Evolutionary conservation across 148 eudicot species (phyloP).

Genomic region (Spergularia bocconei): DNA sequence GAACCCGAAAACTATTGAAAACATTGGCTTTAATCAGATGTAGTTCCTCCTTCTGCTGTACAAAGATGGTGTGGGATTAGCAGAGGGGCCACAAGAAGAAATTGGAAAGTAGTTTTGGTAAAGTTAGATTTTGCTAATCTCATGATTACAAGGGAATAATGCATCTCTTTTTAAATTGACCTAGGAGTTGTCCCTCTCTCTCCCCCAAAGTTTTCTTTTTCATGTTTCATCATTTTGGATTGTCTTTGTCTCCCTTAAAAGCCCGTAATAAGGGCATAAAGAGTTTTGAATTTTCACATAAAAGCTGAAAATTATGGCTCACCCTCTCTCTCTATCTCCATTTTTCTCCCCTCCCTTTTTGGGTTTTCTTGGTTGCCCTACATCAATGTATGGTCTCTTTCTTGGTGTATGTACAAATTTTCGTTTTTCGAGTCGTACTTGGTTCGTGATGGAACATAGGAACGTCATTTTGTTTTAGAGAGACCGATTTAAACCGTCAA

Average conservation of each 20-base stretch:
- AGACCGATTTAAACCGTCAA: no score
- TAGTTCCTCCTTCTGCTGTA: no score
- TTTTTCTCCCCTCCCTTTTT: neutral
- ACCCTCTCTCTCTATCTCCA: neutral
- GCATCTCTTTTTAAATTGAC: constrained; percentile 37
- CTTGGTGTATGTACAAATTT: constrained; percentile 2
- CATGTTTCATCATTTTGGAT: constrained; percentile 22
- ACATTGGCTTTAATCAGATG: no score
- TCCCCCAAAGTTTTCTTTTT: constrained; percentile 1
- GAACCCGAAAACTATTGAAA: no score
- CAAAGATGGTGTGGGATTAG: constrained; percentile 2
- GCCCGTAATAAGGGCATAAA: constrained; percentile 20
- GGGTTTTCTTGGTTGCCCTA: constrained; percentile 17
- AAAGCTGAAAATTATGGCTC: constrained; percentile 3
- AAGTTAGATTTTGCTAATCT: constrained; percentile 30
- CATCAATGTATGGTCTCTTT: constrained; percentile 26
- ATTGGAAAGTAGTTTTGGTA: constrained; percentile 7
- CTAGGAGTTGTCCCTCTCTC: constrained; percentile 19
- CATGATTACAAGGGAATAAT: constrained; percentile 29
- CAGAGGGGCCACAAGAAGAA: neutral
- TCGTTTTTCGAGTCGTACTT: neutral
- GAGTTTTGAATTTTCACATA: neutral
- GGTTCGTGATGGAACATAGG: no score
- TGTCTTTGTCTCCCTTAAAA: constrained; percentile 35
- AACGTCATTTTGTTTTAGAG: no score